Evolutionary conservation across 305 asterid species (phyloP).

Genomic region (Euphrasia arctica): DNA sequence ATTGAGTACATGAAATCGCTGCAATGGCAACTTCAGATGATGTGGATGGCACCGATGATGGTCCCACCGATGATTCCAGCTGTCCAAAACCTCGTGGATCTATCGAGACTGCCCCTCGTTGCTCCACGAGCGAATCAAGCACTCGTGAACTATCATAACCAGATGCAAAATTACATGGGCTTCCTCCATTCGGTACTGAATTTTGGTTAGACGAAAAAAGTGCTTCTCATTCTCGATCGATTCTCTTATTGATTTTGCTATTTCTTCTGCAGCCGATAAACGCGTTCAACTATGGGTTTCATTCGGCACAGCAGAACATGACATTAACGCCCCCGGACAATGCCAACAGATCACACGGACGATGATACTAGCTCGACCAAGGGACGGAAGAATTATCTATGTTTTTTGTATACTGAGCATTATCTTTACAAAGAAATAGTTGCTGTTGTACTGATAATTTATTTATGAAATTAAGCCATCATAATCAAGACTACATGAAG

Average conservation of each 20-base stretch:
- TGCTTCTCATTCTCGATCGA: too few relatives aligned
- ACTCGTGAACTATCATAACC: constrained; percentile 41
- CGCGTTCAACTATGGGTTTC: constrained; percentile 51
- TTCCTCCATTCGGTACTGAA: constrained; percentile 45
- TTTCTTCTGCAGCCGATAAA: constrained; percentile 46
- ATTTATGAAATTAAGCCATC: too few relatives aligned
- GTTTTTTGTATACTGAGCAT: too few relatives aligned
- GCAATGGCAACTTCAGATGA: constrained; percentile 16
- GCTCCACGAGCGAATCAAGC: constrained; percentile 23
- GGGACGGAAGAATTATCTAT: neutral
- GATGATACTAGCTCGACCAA: constrained; percentile 1
- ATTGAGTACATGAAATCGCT: too few relatives aligned
- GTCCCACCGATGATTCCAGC: constrained; percentile 47
- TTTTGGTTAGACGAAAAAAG: neutral
- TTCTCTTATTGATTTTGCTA: too few relatives aligned
- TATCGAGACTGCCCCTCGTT: constrained; percentile 45
- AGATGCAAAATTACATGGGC: constrained; percentile 49
- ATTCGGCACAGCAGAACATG: constrained; percentile 38
- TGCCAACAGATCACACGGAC: constrained; percentile 19
- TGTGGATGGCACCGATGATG: constrained; percentile 89
- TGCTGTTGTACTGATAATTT: too few relatives aligned
- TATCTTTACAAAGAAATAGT: too few relatives aligned
- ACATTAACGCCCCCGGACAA: constrained; percentile 34
- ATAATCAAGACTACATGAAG: too few relatives aligned
- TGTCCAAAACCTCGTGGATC: constrained; percentile 51